Base-by-base conservation (phyloP, 176 grass and related monocot genomes). In the Miscanthus lutarioriparius region DNA sequence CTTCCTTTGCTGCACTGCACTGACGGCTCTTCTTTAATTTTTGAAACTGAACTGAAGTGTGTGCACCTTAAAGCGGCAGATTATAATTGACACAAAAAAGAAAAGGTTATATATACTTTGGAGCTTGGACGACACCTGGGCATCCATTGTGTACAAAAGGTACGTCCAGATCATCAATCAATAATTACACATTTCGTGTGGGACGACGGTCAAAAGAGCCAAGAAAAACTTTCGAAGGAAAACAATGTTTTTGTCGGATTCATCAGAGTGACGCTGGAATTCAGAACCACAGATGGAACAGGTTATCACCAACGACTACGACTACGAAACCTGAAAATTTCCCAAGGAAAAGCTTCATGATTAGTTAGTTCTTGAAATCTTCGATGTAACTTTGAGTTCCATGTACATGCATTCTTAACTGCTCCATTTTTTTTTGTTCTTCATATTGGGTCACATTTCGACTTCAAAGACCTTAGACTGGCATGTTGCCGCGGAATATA, bases 211-310 rank as follows among this genome's bases (percentile, higher is more conserved):
- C 58, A 41, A 58, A 85, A 70, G 26, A 72, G 26, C 27, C 23
- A n/a, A 44, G 30, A 1, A 44, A 8, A 1, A n/a, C 54, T 58
- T 85, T 71, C 20, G 49, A 61, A 33, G 26, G 37, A 78, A 43
- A 85, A 78, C 75, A 7, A 85, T 78, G 66, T 71, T 45, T 77
- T 70, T 69, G 44, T 14, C 26, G 2, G 19, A 41, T 78, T 70
- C 25, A 56, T 70, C 25, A 58, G 54, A 56, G 53, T 10, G 27
- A 37, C 2, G 17, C 49, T 53, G 49, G 17, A 7, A 10, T n/a
- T n/a, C 54, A 58, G 7, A 74, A 35, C 6, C 8, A 58, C 51
- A 0, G 0, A 22, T 8, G 28, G 26, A 81, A 54, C 64, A 23
- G 30, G 62, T 19, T 13, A 51, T n/a, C 8, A 51, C 48, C 48